These are phyloP conservation scores for Ganoderma leucocontextum DNA, from an alignment of 1,284 basidiomycete genomes.

Conservation along the genomic window DNA sequence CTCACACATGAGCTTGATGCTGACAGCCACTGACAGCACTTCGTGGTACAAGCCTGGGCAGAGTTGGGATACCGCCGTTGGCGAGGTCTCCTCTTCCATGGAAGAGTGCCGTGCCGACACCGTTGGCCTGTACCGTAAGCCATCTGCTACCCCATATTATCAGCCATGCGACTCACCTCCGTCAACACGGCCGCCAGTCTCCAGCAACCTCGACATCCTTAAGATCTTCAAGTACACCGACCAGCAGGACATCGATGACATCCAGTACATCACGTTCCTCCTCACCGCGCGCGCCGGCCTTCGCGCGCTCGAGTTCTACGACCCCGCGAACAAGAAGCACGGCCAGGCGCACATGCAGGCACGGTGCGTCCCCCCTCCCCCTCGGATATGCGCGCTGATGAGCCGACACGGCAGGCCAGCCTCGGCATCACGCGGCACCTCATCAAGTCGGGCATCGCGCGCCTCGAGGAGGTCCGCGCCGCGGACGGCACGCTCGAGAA, in stretches of 20 bases:
- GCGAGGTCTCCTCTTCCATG: conserved; percentile 86
- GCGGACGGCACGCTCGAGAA: conserved; percentile 68
- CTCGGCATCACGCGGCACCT: conserved; percentile 84
- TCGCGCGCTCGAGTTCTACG: conserved; percentile 83
- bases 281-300: conserved; percentile 87
- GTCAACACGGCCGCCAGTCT: conserved; percentile 53
- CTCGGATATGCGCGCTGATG: conserved; percentile 4
- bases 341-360: conserved; percentile 95
- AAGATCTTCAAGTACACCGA: conserved; percentile 81
- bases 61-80: conserved; percentile 80
- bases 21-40: conserved; percentile 47
- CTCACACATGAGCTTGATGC: neutral
- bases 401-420: conserved; percentile 44
- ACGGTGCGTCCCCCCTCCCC: conserved; percentile 53
- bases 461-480: conserved; percentile 71
- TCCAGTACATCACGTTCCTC: conserved; percentile 84
- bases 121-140: conserved; percentile 79
- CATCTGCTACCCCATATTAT: neutral
- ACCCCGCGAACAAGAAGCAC: conserved; percentile 82
- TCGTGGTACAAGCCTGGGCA: conserved; percentile 89
- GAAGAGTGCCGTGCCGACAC: conserved; percentile 90
- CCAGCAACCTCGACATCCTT: conserved; percentile 74
- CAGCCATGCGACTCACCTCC: neutral
- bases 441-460: conserved; percentile 74
- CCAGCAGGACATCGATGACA: conserved; percentile 73